Evolutionary conservation across 371 early-diverging fungal species (phyloP), one percentile per base, ranked within the genome.

Genomic region (Apophysomyces variabilis): DNA sequence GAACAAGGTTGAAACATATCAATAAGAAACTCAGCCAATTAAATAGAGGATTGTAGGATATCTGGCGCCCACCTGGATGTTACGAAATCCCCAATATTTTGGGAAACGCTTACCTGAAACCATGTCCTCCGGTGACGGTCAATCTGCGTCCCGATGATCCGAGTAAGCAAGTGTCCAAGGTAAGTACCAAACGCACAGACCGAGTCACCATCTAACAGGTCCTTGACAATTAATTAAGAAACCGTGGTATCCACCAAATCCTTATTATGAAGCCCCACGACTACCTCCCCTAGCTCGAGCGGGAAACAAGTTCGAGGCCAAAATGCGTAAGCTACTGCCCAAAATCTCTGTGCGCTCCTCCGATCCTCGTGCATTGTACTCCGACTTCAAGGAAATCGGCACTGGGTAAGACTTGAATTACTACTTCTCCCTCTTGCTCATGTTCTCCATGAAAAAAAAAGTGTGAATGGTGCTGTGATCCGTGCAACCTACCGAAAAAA

Each of bases 381-480:
- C 65, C 16, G 70, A 71, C 43, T 78, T 77, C 36, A 74, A 73
- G 43, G 79, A 78, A 56, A 74, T 82, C 56, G 82, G 82, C 59
- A 78, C 82, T 32, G 81, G 79, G 78, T 78, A 65, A 66, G 13
- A 36, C 13, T 41, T 41, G 13, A 41, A 41, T 7, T 13, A 41
- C 13, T 26, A 13, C 58, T 41, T 14, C 18, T 16, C 38, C 18
- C 9, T 14, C 35, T 41, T 37, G 36, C 41, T 39, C 43, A 13
- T n/a, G 18, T 35, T 21, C 39, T 26, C 26, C 26, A 26, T 9
- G 18, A n/a, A 9, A 18, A 38, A 63, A 46, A 26, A 37, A 71
- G 81, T 57, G 82, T 82, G 57, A 82, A 82, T 72, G 82, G 82
- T 9, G 75, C 82, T 14, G 82, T 82, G 13, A 72, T 82, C 8